Evolutionary conservation across 805 yeast species (phyloP), one percentile per base, ranked within the genome.

Genomic region (Starmerella floricola): DNA sequence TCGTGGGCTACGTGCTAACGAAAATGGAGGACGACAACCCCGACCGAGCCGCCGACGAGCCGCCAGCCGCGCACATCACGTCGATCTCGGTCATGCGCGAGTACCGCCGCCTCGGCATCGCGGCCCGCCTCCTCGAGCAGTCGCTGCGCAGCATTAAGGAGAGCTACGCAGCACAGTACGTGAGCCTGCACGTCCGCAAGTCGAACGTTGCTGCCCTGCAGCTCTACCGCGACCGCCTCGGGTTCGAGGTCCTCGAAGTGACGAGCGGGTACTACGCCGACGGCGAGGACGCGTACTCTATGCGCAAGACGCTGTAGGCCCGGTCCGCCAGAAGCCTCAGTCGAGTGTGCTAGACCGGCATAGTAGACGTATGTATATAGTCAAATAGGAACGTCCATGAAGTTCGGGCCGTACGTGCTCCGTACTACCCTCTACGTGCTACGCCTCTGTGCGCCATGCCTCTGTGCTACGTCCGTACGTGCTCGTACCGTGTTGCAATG

Each of bases 231-330:
- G 93, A 84, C 56, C 80, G 95, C 2, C 69, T 91, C 48, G 66
- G 73, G 47, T 91, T 91, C 59, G 87, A 80, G 59, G 91, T 84
- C 33, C 68, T 80, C 44, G 74, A 78, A 32, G 76, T 91, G 45
- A 95, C 86, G 55, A 79, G 74, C 50, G 72, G 80, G n/a, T 91
- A 91, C 61, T 91, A 91, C 56, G 95, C 87, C 40, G 96, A 91
- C 62, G 94, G 94, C 26, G 98, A 91, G 63, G 96, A 91, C 63
- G 98, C 98, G 13, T 88, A 87, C 61, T 80, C 91, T 31, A 91
- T 91, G 98, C 77, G 76, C 57, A 82, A 82, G 58, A 30, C 24
- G 4, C 41, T 51, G 31, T 36, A n/a, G n/a, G n/a, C n/a, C n/a
- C n/a, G n/a, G n/a, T n/a, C n/a, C n/a, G n/a, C n/a, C n/a, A n/a